These are phyloP conservation scores for Seminavis robusta DNA, from an alignment of 108 stramenopile genomes.

Conservation along the genomic window DNA sequence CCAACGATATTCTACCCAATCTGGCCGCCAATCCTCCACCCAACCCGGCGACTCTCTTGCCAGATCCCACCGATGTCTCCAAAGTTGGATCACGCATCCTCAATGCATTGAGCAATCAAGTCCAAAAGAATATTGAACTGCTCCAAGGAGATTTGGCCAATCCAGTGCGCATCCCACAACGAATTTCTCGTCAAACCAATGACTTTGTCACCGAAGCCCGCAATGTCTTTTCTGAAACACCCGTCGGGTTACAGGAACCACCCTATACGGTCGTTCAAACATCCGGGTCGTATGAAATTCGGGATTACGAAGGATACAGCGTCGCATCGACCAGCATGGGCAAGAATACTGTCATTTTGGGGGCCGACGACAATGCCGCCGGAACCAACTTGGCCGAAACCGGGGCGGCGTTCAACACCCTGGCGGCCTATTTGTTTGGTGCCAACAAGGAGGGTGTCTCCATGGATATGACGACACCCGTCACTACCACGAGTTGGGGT, in stretches of 20 bases:
- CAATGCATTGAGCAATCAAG: constrained; percentile 60
- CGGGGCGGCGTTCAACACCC: constrained; percentile 80
- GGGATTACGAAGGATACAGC: constrained; percentile 76
- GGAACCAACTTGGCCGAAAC: constrained; percentile 45
- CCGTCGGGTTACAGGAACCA: constrained; percentile 77
- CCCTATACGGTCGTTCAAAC: constrained; percentile 56
- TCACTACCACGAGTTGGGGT: constrained; percentile 76
- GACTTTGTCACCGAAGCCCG: constrained; percentile 62
- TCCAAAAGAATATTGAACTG: constrained; percentile 56
- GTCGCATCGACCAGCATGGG: constrained; percentile 66
- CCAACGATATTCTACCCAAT: constrained; percentile 74
- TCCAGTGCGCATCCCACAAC: constrained; percentile 59
- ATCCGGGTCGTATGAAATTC: constrained; percentile 75
- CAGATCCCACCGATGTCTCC: constrained; percentile 13
- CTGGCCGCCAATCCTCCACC: constrained; percentile 34
- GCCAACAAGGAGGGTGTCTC: constrained; percentile 70
- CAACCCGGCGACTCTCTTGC: constrained; percentile 32
- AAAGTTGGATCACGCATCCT: constrained; percentile 66
- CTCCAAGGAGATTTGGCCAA: constrained; percentile 74
- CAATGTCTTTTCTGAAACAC: constrained; percentile 79
- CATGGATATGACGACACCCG: constrained; percentile 95
- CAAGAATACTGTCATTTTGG: background rate
- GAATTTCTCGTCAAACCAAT: constrained; percentile 61
- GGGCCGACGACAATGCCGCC: background rate
- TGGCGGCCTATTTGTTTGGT: constrained; percentile 92